Percentiles rank a stretch among this genome's conserved stretches.
Evolutionary conservation across 805 yeast species (phyloP).

Genomic region (Metschnikowia vanudenii): DNA sequence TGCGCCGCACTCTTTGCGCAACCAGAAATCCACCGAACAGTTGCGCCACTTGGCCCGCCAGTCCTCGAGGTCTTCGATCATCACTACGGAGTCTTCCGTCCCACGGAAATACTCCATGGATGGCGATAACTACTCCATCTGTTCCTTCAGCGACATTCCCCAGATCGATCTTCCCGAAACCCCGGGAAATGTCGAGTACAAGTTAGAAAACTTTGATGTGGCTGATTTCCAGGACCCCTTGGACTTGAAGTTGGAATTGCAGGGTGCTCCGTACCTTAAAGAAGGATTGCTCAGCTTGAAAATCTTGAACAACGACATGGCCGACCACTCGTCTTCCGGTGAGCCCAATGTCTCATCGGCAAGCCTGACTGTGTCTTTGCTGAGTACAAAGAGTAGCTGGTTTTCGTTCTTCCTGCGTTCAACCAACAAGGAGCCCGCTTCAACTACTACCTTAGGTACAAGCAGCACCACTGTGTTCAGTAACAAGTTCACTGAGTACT

Average conservation of each 20-base stretch:
- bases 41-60: constrained; percentile 28
- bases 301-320: constrained; percentile 37
- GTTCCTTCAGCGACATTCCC: constrained; percentile 37
- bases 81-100: constrained; percentile 30
- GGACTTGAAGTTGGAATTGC: constrained; percentile 60
- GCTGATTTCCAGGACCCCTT: constrained; percentile 46
- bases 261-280: constrained; percentile 76
- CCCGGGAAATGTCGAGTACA: constrained; percentile 19
- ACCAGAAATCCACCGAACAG: constrained; percentile 31
- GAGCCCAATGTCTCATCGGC: constrained; percentile 14
- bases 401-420: constrained; percentile 22
- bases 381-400: constrained; percentile 10
- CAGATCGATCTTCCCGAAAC: constrained; percentile 15
- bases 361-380: constrained; percentile 12
- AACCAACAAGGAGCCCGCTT: not conserved
- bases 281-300: constrained; percentile 61
- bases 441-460: constrained; percentile 13
- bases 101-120: constrained; percentile 21
- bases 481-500: constrained; percentile 43
- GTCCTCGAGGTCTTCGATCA: constrained; percentile 34
- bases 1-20: constrained; percentile 18
- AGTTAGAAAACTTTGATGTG: constrained; percentile 38
- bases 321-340: constrained; percentile 22
- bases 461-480: constrained; percentile 18
- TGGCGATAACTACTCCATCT: constrained; percentile 29